Evolutionary conservation across 495 filamentous ascomycete species (phyloP).

Genomic region (Cercophora scortea): DNA sequence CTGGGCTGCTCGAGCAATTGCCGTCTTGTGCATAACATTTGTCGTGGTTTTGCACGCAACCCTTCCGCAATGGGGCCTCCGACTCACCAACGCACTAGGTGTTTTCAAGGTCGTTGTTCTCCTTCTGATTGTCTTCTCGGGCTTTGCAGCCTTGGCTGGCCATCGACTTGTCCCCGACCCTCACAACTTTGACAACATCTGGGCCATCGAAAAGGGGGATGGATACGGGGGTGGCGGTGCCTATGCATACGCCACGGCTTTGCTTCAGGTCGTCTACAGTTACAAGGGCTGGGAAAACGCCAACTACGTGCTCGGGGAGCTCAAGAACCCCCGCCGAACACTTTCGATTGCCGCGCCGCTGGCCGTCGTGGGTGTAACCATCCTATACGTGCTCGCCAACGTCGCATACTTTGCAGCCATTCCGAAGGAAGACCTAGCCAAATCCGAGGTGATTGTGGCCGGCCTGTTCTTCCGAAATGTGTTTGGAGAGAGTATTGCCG

Average conservation of each 20-base stretch:
- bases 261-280: conserved; percentile 43
- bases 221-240: conserved; percentile 27
- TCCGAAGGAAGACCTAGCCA: conserved; percentile 40
- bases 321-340: conserved; percentile 52
- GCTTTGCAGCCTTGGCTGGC: conserved; percentile 43
- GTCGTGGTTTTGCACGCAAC: conserved; percentile 50
- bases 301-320: conserved; percentile 50
- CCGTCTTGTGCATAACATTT: conserved; percentile 45
- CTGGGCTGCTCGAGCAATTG: conserved; percentile 57
- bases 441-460: conserved; percentile 39
- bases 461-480: conserved; percentile 42
- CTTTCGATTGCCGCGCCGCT: conserved; percentile 54
- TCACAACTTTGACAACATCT: conserved; percentile 51
- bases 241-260: conserved; percentile 34
- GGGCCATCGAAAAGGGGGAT: conserved; percentile 34
- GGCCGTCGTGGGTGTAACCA: conserved; percentile 47
- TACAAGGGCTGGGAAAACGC: conserved; percentile 41
- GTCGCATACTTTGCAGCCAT: conserved; percentile 52
- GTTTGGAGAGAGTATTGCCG: conserved; percentile 27
- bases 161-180: conserved; percentile 47
- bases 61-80: conserved; percentile 53
- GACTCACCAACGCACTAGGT: conserved; percentile 54
- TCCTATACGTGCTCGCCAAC: conserved; percentile 58
- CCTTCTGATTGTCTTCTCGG: conserved; percentile 52
- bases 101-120: conserved; percentile 59